These are phyloP conservation scores for Pyricularia grisea DNA, from an alignment of 2,329 filamentous ascomycete genomes.

Conservation along the genomic window DNA sequence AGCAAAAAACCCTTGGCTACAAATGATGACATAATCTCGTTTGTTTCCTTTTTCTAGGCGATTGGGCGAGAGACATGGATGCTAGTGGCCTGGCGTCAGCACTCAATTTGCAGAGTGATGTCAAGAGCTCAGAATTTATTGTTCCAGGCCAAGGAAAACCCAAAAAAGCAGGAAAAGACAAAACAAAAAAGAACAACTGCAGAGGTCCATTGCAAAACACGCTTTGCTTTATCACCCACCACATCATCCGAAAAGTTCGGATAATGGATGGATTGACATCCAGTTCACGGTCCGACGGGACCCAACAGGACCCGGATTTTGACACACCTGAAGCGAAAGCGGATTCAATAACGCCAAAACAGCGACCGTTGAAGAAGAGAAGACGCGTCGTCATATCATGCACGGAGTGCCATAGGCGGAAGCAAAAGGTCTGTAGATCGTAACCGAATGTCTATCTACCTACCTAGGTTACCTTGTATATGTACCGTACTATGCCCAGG, in stretches of 20 bases:
- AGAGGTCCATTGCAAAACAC: neutral
- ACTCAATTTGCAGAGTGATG: neutral
- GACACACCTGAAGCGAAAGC: neutral
- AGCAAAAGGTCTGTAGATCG: slow-evolving; percentile 39
- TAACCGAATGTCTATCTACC: neutral
- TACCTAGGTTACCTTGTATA: neutral
- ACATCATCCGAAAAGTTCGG: neutral
- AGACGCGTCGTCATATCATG: slow-evolving; percentile 53
- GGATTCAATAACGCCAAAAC: slow-evolving; percentile 7
- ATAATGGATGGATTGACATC: neutral
- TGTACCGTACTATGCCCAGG: neutral
- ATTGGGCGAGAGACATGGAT: neutral
- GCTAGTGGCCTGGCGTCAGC: neutral
- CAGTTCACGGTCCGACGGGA: neutral
- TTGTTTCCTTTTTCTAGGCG: neutral
- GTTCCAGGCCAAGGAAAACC: no score
- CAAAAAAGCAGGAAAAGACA: neutral
- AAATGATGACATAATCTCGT: neutral
- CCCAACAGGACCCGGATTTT: neutral
- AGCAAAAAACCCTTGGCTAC: neutral
- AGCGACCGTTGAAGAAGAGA: slow-evolving; percentile 42
- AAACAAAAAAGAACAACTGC: neutral
- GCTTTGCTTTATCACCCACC: neutral
- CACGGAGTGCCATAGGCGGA: slow-evolving; percentile 54
- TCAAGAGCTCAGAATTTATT: no score